Percentiles rank a stretch among this genome's conserved stretches.
These are phyloP conservation scores for Phycomyces blakesleeanus DNA, from an alignment of 192 early-diverging fungal species.

Conservation along the genomic window DNA sequence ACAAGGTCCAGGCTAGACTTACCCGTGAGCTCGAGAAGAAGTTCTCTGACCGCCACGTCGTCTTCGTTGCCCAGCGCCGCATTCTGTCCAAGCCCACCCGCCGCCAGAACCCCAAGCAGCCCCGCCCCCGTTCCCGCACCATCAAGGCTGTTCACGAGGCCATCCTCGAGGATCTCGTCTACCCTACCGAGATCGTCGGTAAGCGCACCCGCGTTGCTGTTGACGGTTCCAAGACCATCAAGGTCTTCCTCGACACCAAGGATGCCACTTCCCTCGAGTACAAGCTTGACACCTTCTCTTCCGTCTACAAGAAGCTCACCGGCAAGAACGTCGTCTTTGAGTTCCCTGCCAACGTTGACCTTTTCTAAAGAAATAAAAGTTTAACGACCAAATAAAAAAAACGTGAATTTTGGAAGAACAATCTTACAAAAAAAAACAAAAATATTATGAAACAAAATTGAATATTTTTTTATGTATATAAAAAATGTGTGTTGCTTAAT, in stretches of 20 bases:
- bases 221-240: slow-evolving; percentile 92
- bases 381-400: no score
- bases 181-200: slow-evolving; percentile 98
- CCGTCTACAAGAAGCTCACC: slow-evolving; percentile 93
- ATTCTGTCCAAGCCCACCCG: slow-evolving; percentile 94
- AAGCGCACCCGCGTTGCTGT: slow-evolving; percentile 96
- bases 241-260: slow-evolving; percentile 96
- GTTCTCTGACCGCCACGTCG: slow-evolving; percentile 99
- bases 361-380: no score
- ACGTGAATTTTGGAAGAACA: no score
- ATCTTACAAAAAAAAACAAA: no score
- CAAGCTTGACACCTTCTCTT: slow-evolving; percentile 97
- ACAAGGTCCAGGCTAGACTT: slow-evolving; percentile 91
- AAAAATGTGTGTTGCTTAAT: no score
- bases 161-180: slow-evolving; percentile 96
- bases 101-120: slow-evolving; percentile 77
- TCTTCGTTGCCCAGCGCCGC: slow-evolving; percentile 76
- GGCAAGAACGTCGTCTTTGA: slow-evolving; percentile 99
- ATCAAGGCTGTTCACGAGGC: slow-evolving; percentile 95
- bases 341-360: slow-evolving; percentile 66
- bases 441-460: no score
- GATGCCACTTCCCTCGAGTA: slow-evolving; percentile 96
- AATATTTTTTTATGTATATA: no score
- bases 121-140: slow-evolving; percentile 93
- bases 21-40: slow-evolving; percentile 99